These are phyloP conservation scores for Coemansia asiatica DNA, from an alignment of 192 early-diverging fungal genomes.

Conservation along the genomic window DNA sequence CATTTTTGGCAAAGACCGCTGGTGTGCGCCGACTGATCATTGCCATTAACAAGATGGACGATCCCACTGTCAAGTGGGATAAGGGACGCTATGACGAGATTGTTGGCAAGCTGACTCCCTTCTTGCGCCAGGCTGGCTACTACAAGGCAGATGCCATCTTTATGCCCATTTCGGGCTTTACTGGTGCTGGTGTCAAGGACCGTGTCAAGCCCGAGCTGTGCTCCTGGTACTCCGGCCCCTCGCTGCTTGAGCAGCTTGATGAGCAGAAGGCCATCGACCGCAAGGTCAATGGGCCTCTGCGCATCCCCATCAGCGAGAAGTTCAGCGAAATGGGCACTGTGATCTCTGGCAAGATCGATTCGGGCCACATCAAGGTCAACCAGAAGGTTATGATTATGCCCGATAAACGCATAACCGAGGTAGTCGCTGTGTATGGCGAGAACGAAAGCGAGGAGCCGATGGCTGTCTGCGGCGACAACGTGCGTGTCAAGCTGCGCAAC, in stretches of 20 bases:
- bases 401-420: slow-evolving; percentile 73
- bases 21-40: slow-evolving; percentile 92
- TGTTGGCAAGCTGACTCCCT: slow-evolving; percentile 79
- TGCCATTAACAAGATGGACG: slow-evolving; percentile 99
- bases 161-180: slow-evolving; percentile 95
- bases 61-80: slow-evolving; percentile 91
- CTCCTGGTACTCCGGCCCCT: slow-evolving; percentile 80
- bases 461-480: slow-evolving; percentile 90
- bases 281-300: slow-evolving; percentile 83
- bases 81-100: slow-evolving; percentile 93
- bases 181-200: slow-evolving; percentile 96
- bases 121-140: slow-evolving; percentile 88
- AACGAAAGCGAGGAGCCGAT: slow-evolving; percentile 71
- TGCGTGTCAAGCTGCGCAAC: slow-evolving; percentile 82
- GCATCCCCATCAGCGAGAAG: slow-evolving; percentile 94
- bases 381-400: slow-evolving; percentile 90
- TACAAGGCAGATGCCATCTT: slow-evolving; percentile 80
- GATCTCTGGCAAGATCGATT: slow-evolving; percentile 95
- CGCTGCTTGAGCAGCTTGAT: slow-evolving; percentile 88
- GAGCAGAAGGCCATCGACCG: slow-evolving; percentile 77
- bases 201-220: slow-evolving; percentile 61
- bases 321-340: slow-evolving; percentile 99
- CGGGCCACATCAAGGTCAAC: slow-evolving; percentile 86
- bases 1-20: slow-evolving; percentile 93
- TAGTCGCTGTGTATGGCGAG: slow-evolving; percentile 81